Conservation (phyloP, 2,329 filamentous ascomycete species). For the Dactylellina leptospora region DNA sequence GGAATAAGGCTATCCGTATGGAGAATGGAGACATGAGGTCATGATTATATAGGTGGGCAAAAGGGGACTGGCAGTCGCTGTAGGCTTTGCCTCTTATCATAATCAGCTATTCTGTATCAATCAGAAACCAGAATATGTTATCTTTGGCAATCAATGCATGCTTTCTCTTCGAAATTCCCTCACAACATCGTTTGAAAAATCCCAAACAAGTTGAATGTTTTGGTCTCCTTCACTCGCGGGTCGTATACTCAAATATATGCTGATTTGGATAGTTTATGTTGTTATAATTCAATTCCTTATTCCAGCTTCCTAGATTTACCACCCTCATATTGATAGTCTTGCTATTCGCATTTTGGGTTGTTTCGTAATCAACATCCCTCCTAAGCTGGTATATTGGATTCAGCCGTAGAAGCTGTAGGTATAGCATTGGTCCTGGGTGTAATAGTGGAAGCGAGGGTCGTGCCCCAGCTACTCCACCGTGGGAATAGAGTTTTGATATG, state of each 20-base stretch:
- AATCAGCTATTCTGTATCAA: background rate
- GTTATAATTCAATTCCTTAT: background rate
- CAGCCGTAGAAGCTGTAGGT: background rate
- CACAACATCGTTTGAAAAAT: background rate
- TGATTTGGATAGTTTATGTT: background rate
- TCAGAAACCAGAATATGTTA: background rate
- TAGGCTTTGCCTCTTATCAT: background rate
- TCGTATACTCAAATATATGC: background rate
- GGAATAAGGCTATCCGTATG: background rate
- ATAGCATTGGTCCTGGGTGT: too few species aligned
- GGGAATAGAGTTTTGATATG: background rate
- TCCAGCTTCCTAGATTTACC: background rate
- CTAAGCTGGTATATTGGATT: background rate
- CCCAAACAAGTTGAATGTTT: slow-evolving; percentile 16
- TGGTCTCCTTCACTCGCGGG: background rate
- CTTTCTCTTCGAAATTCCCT: background rate
- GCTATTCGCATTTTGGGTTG: background rate
- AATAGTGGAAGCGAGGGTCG: too few species aligned
- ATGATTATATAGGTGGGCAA: background rate
- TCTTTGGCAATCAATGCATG: background rate
- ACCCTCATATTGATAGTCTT: background rate
- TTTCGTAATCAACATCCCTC: background rate
- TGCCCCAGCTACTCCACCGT: background rate
- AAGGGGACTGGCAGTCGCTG: background rate
- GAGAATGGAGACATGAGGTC: background rate